Percentiles rank a stretch among this genome's conserved stretches.
phyloP scores from a whole-genome alignment of 2,329 filamentous ascomycete genomes.

The Ampelomyces quisqualis region DNA sequence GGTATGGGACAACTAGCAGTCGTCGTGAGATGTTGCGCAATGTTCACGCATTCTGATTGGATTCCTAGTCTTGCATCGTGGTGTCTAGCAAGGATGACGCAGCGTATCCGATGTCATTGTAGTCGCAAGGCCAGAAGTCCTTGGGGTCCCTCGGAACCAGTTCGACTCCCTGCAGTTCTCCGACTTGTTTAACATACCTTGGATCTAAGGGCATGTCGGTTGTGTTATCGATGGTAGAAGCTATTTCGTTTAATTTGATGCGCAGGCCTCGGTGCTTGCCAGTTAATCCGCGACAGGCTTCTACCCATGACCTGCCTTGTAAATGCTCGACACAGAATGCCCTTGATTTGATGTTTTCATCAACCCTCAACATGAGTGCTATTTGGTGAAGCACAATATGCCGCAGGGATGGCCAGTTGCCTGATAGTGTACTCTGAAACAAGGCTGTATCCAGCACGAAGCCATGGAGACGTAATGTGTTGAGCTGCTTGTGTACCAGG shows the following conservation, averaged over 20 bases:
- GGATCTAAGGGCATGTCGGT: slow-evolving; percentile 1
- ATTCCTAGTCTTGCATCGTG: too few relatives aligned
- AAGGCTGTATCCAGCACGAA: slow-evolving; percentile 7
- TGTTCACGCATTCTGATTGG: neutral
- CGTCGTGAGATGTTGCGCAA: neutral
- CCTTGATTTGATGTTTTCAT: too few relatives aligned
- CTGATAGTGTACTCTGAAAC: slow-evolving; percentile 4
- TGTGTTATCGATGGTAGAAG: slow-evolving; percentile 4
- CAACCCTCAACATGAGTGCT: slow-evolving; percentile 2
- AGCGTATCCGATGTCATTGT: too few relatives aligned
- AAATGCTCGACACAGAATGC: slow-evolving; percentile 3
- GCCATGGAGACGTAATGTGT: slow-evolving; percentile 2
- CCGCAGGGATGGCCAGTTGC: slow-evolving; percentile 3
- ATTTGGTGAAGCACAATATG: slow-evolving; percentile 4
- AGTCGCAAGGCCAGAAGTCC: too few relatives aligned
- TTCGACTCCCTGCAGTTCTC: neutral
- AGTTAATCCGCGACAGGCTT: slow-evolving; percentile 1
- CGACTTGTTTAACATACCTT: slow-evolving; percentile 3
- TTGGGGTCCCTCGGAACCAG: neutral
- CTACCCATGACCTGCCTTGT: slow-evolving; percentile 7
- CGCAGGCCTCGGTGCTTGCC: neutral
- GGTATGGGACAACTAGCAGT: too few relatives aligned
- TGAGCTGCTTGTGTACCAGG: slow-evolving; percentile 1
- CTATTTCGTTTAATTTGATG: slow-evolving; percentile 4
- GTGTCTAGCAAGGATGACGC: too few relatives aligned